Percentiles rank a stretch among this genome's conserved stretches.
Conservation (phyloP, 2,329 filamentous ascomycete genomes). For the Grosmannia huntii region DNA sequence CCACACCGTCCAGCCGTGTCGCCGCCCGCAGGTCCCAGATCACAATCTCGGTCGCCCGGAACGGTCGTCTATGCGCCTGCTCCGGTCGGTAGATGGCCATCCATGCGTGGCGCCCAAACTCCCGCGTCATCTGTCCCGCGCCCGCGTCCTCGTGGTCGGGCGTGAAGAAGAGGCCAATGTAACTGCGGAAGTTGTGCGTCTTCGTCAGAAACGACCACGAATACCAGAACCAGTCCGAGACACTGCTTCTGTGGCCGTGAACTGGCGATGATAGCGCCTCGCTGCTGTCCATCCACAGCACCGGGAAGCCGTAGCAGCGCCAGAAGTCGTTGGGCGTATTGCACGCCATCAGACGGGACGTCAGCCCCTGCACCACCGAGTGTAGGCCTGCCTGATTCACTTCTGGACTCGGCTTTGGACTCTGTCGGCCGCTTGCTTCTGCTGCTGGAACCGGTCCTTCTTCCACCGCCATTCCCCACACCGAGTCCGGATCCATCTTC, state of each 20-base stretch:
- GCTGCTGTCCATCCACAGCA: constrained; percentile 28
- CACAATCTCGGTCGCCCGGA: constrained; percentile 31
- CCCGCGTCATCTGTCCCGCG: constrained; percentile 18
- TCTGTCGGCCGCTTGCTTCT: background rate
- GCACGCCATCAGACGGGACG: background rate
- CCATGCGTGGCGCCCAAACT: constrained; percentile 32
- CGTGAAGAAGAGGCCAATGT: constrained; percentile 38
- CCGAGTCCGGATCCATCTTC: constrained; percentile 23
- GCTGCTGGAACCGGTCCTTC: background rate
- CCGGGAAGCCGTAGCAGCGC: constrained; percentile 17
- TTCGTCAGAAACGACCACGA: constrained; percentile 13
- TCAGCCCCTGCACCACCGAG: background rate
- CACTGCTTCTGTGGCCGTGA: constrained; percentile 14
- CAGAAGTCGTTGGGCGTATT: background rate
- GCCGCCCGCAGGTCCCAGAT: constrained; percentile 35
- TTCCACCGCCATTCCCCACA: background rate
- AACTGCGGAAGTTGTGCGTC: constrained; percentile 20
- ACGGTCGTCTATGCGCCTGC: constrained; percentile 22
- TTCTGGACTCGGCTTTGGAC: no score
- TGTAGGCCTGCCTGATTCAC: no score
- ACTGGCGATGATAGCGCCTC: constrained; percentile 25
- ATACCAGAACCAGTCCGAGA: constrained; percentile 24
- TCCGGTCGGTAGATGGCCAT: constrained; percentile 33
- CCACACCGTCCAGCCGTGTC: background rate
- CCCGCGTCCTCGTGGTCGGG: constrained; percentile 17